Percentiles rank a stretch among this genome's conserved stretches.
phyloP scores from a whole-genome alignment of 2,329 filamentous ascomycete genomes.

The Microdochium bolleyi region DNA sequence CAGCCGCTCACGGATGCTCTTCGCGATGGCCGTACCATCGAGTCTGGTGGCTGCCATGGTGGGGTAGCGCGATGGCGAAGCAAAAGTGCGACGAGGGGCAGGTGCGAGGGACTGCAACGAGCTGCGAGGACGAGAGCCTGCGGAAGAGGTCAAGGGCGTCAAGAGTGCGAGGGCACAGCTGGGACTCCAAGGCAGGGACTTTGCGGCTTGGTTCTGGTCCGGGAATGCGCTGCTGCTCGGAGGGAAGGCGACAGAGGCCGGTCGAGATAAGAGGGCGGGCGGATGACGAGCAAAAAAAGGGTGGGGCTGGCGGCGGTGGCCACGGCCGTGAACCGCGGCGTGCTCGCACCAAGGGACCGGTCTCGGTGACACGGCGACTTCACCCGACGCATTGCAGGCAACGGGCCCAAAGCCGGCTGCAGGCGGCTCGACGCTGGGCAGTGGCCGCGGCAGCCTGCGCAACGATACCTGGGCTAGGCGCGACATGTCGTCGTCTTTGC shows the following conservation, averaged over 20 bases:
- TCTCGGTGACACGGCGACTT: background rate
- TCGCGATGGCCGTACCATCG: conserved; percentile 92
- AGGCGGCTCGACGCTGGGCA: background rate
- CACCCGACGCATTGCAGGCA: background rate
- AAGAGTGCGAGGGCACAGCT: background rate
- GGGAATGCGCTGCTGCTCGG: background rate
- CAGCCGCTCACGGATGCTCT: conserved; percentile 77
- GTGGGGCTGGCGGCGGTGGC: background rate
- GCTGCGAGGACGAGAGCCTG: background rate
- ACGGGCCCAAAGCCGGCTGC: background rate
- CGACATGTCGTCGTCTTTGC: background rate
- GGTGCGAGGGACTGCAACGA: background rate
- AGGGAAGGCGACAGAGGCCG: background rate
- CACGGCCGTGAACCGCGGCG: background rate
- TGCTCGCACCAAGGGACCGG: no score
- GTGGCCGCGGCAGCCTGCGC: background rate
- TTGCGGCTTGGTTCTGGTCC: background rate
- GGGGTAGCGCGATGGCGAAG: conserved; percentile 39
- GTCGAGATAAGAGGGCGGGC: background rate
- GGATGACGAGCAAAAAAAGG: background rate
- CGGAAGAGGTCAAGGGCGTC: no score
- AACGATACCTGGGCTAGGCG: background rate
- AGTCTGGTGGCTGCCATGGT: conserved; percentile 85
- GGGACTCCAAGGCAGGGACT: background rate
- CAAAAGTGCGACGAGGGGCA: conserved; percentile 23